phyloP scores from a whole-genome alignment of 371 early-diverging fungal genomes.

The Nematocida sp. region DNA sequence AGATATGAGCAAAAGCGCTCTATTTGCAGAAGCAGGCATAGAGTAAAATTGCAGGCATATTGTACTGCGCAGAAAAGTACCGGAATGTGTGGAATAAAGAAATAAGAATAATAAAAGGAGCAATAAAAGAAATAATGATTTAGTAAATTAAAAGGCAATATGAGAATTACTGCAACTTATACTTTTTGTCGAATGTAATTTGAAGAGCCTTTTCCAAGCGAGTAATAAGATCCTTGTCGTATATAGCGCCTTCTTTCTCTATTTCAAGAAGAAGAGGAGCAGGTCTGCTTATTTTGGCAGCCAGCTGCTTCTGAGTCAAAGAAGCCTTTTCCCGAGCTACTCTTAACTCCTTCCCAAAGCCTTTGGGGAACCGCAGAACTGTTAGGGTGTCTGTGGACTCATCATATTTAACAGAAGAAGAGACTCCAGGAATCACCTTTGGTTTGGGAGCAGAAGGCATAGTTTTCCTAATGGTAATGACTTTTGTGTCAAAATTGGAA shows the following conservation, averaged over 20 bases:
- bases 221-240: conserved; percentile 48
- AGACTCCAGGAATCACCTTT: conserved; percentile 21
- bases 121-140: too few species aligned
- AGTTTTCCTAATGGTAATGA: conserved; percentile 26
- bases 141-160: too few species aligned
- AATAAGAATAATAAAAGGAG: too few species aligned
- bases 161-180: too few species aligned
- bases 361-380: conserved; percentile 38
- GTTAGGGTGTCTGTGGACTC: conserved; percentile 3
- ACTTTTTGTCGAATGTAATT: conserved; percentile 37
- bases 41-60: not conserved
- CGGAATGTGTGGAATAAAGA: too few species aligned
- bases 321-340: conserved; percentile 34
- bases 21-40: conserved; percentile 61
- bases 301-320: conserved; percentile 55
- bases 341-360: conserved; percentile 54
- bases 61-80: not conserved
- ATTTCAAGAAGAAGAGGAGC: conserved; percentile 36
- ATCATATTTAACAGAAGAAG: conserved; percentile 31
- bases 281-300: conserved; percentile 55
- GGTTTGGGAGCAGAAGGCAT: not conserved
- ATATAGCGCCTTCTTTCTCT: conserved; percentile 57
- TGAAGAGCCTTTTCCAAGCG: conserved; percentile 52
- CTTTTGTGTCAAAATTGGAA: conserved; percentile 34
- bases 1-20: conserved; percentile 51